Evolutionary conservation across 2,329 filamentous ascomycete species (phyloP), one percentile per base, ranked within the genome.

Genomic region (Fusarium sp.): DNA sequence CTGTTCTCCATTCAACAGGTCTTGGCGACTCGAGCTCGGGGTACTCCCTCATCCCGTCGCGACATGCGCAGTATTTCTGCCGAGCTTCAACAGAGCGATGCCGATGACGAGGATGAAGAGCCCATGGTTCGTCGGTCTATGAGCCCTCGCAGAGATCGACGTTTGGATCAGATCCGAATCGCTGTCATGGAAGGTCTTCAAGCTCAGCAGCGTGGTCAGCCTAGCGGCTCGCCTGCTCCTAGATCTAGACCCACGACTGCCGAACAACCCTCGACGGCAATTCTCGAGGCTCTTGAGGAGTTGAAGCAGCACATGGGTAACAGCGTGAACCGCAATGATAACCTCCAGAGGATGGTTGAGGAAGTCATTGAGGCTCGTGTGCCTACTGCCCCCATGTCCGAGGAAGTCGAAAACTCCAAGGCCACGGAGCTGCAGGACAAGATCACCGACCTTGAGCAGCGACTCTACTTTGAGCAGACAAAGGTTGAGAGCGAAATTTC

Each of bases 101-200:
- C 95, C 10, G 94, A 98, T 73, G 93, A 97, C 61, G 93, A 97
- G 71, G 93, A 96, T 65, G 93, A 97, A 19, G 91, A 88, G 53
- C 83, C 86, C 51, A 60, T 78, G 56, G 77, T 82, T 61, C 82
- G 86, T 72, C 88, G 91, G 47, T 90, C 90, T 6, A 82, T 88
- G 66, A 97, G 93, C 66, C 92, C 93, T 15, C 84, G 86, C 53
- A 85, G 88, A 59, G 92, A 96, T 71, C 88, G 88, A 68, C 92
- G 87, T 67, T 76, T 93, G 68, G 93, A 97, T 54, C 92, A 94
- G 73, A 92, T 99, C 63, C 89, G 88, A 49, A 79, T 80, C 21
- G 85, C 86, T 38, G 83, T 94, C 23, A 78, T 88, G 49, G 94
- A 98, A 65, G 92, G 90, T 27, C 78, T 97, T 36, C 81, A 82